Base-by-base conservation (phyloP, 768 basidiomycete species). In the Rhizopogon vinicolor region DNA sequence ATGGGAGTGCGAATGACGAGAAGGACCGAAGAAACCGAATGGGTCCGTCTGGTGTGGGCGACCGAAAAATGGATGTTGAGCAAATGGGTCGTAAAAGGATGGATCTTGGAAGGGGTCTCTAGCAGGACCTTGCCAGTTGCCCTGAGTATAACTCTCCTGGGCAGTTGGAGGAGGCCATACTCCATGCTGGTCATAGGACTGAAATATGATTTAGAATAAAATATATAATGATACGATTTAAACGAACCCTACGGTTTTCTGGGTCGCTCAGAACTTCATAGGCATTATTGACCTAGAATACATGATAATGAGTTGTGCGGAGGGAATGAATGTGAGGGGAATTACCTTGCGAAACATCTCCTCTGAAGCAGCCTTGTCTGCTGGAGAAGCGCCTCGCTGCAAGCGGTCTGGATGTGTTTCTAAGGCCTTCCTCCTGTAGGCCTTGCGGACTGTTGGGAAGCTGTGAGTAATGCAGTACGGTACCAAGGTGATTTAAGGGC, bases 361-460 rank as follows among this genome's bases (percentile, higher is more conserved):
- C 63, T 84, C 86, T 5, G 86, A 79, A 0, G 63, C 57, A 7
- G 75, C 65, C 65, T 84, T 90, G n/a, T 89, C 78, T 7, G 75
- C 78, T 12, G 75, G 60, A 28, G 83, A 80, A n/a, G 78, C 75
- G 14, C 76, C 75, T 41, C 73, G 81, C 5, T 81, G 78, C 2
- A 88, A 74, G 43, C 89, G 76, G 63, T 91, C 89, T 5, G 89
- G 89, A 65, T 91, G 89, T 2, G 87, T 91, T 54, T 83, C 74
- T 28, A 91, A 65, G 2, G 89, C 89, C 63, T 73, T 79, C 70
- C 76, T 82, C 68, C 80, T 84, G 76, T 91, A 91, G n/a, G 89
- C 89, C 62, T 80, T 88, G 58, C 87, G 81, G 59, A 91, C 89
- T 91, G 58, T 42, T 41, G 31, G 35, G 31, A 3, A 25, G 31